Evolutionary conservation across 257 asterid genomes (phyloP).

Genomic region (Lavandula angustifolia): DNA sequence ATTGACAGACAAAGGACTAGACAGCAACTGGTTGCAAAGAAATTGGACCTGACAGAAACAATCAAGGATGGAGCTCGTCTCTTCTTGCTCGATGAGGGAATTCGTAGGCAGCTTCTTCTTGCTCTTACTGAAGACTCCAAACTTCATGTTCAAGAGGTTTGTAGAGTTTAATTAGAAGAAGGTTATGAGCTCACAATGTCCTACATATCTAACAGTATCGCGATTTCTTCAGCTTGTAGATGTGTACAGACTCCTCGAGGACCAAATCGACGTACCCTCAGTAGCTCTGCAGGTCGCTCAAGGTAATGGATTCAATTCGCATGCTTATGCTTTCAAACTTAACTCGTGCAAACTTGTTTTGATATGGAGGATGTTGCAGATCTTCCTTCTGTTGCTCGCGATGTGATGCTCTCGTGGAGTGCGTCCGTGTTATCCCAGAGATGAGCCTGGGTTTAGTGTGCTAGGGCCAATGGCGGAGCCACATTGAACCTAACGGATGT

Average conservation of each 20-base stretch:
- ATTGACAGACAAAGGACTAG: constrained; percentile 53
- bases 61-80: constrained; percentile 98
- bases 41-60: constrained; percentile 93
- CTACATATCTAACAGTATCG: constrained; percentile 28
- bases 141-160: constrained; percentile 94
- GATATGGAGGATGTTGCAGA: constrained; percentile 50
- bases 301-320: constrained; percentile 50
- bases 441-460: constrained; percentile 29
- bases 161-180: constrained; percentile 15
- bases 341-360: constrained; percentile 7
- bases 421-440: constrained; percentile 68
- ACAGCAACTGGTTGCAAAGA: constrained; percentile 47
- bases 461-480: not conserved
- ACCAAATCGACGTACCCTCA: constrained; percentile 76
- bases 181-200: constrained; percentile 1
- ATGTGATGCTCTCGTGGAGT: constrained; percentile 89
- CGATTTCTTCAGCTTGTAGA: constrained; percentile 68
- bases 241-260: constrained; percentile 87
- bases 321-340: not conserved
- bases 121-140: constrained; percentile 98
- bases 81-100: constrained; percentile 81
- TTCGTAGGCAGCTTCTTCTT: constrained; percentile 95
- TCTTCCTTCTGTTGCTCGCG: constrained; percentile 93
- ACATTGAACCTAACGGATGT: not conserved
- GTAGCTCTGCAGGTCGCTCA: constrained; percentile 81